These are phyloP conservation scores for Phytopythium vexans DNA, from an alignment of 352 stramenopile species.

Conservation along the genomic window DNA sequence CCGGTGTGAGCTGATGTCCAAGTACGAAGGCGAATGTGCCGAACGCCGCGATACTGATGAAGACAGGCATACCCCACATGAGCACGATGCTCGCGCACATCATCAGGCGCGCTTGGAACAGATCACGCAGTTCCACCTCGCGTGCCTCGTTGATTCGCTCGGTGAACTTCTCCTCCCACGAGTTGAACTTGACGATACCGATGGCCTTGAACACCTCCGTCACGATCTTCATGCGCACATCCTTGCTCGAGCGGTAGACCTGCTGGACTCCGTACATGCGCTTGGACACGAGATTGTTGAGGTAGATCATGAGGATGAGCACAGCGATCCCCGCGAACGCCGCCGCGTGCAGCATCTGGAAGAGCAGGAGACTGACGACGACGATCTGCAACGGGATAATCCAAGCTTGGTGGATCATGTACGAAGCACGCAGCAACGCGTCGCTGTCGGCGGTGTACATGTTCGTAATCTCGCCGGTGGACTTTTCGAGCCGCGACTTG, in stretches of 20 bases:
- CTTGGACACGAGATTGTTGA: constrained; percentile 44
- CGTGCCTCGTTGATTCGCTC: constrained; percentile 23
- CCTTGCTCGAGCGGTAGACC: constrained; percentile 21
- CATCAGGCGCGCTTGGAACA: constrained; percentile 25
- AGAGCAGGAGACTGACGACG: constrained; percentile 45
- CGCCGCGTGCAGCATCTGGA: constrained; percentile 33
- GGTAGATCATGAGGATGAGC: constrained; percentile 33
- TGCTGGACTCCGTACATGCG: constrained; percentile 24
- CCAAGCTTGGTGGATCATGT: constrained; percentile 41
- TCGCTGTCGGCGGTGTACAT: constrained; percentile 50
- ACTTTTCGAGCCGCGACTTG: constrained; percentile 29
- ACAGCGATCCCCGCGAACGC: constrained; percentile 47
- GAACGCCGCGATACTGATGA: constrained; percentile 38
- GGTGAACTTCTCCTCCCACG: constrained; percentile 61
- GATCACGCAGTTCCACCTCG: constrained; percentile 23
- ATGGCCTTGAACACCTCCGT: constrained; percentile 72
- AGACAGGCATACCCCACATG: constrained; percentile 43
- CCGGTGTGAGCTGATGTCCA: constrained; percentile 18
- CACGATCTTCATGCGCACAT: constrained; percentile 53
- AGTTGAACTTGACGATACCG: constrained; percentile 92
- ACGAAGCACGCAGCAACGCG: constrained; percentile 20
- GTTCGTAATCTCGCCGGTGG: constrained; percentile 41
- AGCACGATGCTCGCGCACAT: constrained; percentile 35
- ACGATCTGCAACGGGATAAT: constrained; percentile 43
- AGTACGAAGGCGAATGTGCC: constrained; percentile 29